Percentiles rank a stretch among this genome's conserved stretches.
These are phyloP conservation scores for Aspergillus sp. DNA, from an alignment of 2,329 filamentous ascomycete genomes.

Conservation along the genomic window DNA sequence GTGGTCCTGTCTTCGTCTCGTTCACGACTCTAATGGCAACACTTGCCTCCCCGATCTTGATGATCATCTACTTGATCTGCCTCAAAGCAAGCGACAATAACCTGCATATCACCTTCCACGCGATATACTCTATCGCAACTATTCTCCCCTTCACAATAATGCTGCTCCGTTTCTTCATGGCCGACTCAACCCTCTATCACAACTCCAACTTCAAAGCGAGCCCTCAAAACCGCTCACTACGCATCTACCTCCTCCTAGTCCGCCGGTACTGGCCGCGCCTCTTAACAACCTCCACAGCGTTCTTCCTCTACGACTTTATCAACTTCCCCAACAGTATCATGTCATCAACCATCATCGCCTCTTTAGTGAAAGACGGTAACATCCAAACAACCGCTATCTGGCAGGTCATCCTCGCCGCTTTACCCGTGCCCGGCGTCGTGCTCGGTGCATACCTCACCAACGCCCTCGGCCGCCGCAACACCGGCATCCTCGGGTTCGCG, in stretches of 20 bases:
- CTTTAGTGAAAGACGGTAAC: constrained; percentile 31
- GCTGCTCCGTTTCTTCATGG: constrained; percentile 35
- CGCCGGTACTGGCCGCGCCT: constrained; percentile 30
- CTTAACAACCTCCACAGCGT: constrained; percentile 33
- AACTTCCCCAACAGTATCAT: constrained; percentile 41
- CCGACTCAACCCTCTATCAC: constrained; percentile 33
- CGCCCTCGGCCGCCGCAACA: constrained; percentile 30
- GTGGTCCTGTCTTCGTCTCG: constrained; percentile 37
- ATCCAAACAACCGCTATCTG: constrained; percentile 35
- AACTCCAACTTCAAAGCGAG: constrained; percentile 31
- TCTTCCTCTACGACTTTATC: constrained; percentile 40
- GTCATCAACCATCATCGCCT: constrained; percentile 35
- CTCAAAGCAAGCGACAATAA: constrained; percentile 38
- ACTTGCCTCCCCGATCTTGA: constrained; percentile 31
- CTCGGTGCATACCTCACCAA: constrained; percentile 36
- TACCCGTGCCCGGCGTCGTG: constrained; percentile 36
- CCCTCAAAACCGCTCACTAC: constrained; percentile 21
- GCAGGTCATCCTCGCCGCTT: constrained; percentile 35
- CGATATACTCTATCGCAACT: constrained; percentile 34
- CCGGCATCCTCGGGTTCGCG: constrained; percentile 31
- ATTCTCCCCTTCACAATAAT: constrained; percentile 34
- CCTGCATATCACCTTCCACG: constrained; percentile 29
- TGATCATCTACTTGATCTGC: constrained; percentile 37
- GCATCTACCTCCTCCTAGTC: constrained; percentile 26
- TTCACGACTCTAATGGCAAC: constrained; percentile 40